A percentile compares a stretch with the other conserved stretches of the same genome.
phyloP scores from a whole-genome alignment of 805 yeast species.

The Saturnispora galanensis region DNA sequence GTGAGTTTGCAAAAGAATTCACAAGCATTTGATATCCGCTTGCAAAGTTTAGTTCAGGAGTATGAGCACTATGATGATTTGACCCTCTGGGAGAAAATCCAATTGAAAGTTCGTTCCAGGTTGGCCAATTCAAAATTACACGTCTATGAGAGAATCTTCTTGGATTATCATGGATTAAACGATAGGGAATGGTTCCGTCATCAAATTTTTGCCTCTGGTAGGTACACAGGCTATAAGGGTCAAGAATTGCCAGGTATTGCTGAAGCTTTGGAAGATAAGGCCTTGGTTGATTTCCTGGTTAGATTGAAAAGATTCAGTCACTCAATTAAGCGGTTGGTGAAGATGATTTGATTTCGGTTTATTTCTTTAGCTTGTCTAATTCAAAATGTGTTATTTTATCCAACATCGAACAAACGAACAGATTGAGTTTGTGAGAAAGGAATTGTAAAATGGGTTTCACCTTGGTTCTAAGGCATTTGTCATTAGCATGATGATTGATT shows the following conservation, averaged over 20 bases:
- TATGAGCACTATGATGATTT: constrained; percentile 19
- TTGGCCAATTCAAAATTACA: constrained; percentile 31
- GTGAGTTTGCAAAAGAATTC: constrained; percentile 17
- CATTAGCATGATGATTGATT: too few species aligned
- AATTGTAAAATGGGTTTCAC: too few species aligned
- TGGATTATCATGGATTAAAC: constrained; percentile 38
- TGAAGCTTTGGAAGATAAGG: constrained; percentile 43
- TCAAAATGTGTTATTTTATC: neutral
- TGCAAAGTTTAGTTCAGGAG: constrained; percentile 15
- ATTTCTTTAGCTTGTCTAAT: neutral
- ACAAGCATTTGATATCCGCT: constrained; percentile 20
- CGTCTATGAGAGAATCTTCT: constrained; percentile 36
- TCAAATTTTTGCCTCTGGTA: constrained; percentile 47
- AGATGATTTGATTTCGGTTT: neutral
- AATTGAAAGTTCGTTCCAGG: constrained; percentile 18
- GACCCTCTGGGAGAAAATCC: constrained; percentile 20
- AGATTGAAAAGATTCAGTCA: constrained; percentile 13
- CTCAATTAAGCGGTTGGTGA: constrained; percentile 7
- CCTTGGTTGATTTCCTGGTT: constrained; percentile 26
- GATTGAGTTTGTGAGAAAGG: too few species aligned
- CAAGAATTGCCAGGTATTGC: constrained; percentile 45
- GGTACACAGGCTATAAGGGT: constrained; percentile 54
- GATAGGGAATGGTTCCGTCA: constrained; percentile 51
- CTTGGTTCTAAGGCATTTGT: too few species aligned
- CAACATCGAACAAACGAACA: too few species aligned